Conservation (phyloP, 2,329 filamentous ascomycete genomes). For the Metarhizium humberi region DNA sequence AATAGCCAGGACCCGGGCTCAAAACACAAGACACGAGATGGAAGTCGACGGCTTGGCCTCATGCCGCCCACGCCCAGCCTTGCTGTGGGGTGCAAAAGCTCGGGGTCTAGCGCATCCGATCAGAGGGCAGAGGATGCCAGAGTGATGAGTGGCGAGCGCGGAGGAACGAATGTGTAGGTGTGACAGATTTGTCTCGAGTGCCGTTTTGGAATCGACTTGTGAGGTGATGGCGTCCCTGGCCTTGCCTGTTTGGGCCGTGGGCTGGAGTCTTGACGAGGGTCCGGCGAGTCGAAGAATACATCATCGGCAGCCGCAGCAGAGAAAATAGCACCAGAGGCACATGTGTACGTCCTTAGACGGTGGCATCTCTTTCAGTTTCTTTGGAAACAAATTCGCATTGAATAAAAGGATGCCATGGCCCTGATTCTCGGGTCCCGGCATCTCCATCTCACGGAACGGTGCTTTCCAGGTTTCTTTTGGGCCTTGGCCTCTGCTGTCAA, state of each 20-base stretch:
- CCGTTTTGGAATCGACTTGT: slow-evolving; percentile 17
- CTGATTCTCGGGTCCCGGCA: neutral
- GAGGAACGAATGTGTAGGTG: slow-evolving; percentile 10
- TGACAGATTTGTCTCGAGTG: slow-evolving; percentile 27
- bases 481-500: neutral
- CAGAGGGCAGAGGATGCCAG: neutral
- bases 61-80: neutral
- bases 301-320: too few species aligned
- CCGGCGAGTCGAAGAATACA: too few species aligned
- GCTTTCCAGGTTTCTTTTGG: neutral
- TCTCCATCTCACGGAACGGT: neutral
- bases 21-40: neutral
- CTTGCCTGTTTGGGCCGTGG: slow-evolving; percentile 9
- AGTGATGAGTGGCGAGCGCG: slow-evolving; percentile 7
- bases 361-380: too few species aligned
- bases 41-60: slow-evolving; percentile 2
- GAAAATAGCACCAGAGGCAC: too few species aligned
- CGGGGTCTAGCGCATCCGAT: slow-evolving; percentile 11
- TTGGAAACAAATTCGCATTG: neutral
- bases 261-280: neutral
- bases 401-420: neutral
- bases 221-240: slow-evolving; percentile 1
- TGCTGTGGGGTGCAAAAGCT: neutral
- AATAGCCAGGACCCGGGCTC: too few species aligned
- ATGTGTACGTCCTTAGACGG: too few species aligned